A percentile compares a stretch with the other conserved stretches of the same genome.
phyloP scores from a whole-genome alignment of 768 basidiomycete species.

The Russula sp. region DNA sequence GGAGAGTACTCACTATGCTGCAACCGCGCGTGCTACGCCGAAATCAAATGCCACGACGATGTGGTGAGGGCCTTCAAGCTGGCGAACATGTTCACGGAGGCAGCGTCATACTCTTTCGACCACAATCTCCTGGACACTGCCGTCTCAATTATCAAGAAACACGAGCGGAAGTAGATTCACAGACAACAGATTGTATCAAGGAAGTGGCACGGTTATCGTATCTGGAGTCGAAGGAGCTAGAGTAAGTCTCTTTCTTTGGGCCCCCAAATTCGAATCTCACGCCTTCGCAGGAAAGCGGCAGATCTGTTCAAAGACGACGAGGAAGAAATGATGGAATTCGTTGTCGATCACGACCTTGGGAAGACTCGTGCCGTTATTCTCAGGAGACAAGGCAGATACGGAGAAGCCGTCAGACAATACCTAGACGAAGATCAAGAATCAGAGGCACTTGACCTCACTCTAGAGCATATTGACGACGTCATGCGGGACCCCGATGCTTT shows the following conservation, averaged over 20 bases:
- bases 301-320: slow-evolving; percentile 51
- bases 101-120: slow-evolving; percentile 24
- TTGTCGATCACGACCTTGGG: slow-evolving; percentile 55
- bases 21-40: slow-evolving; percentile 23
- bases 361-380: slow-evolving; percentile 47
- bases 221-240: slow-evolving; percentile 10
- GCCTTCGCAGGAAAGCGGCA: slow-evolving; percentile 43
- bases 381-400: slow-evolving; percentile 41
- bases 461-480: slow-evolving; percentile 36
- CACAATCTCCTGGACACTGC: slow-evolving; percentile 15
- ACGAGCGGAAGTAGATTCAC: slow-evolving; percentile 8
- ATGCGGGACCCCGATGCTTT: slow-evolving; percentile 33
- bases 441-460: slow-evolving; percentile 48
- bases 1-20: neutral
- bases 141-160: slow-evolving; percentile 15
- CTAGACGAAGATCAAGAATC: slow-evolving; percentile 46
- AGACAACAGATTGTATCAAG: slow-evolving; percentile 23
- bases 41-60: slow-evolving; percentile 7
- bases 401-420: slow-evolving; percentile 54
- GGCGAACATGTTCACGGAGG: slow-evolving; percentile 16
- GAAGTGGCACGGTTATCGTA: slow-evolving; percentile 15
- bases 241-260: slow-evolving; percentile 12
- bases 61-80: slow-evolving; percentile 12
- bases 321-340: slow-evolving; percentile 55
- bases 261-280: neutral